phyloP scores from a whole-genome alignment of 2,329 filamentous ascomycete species.

The Fusarium virguliforme region DNA sequence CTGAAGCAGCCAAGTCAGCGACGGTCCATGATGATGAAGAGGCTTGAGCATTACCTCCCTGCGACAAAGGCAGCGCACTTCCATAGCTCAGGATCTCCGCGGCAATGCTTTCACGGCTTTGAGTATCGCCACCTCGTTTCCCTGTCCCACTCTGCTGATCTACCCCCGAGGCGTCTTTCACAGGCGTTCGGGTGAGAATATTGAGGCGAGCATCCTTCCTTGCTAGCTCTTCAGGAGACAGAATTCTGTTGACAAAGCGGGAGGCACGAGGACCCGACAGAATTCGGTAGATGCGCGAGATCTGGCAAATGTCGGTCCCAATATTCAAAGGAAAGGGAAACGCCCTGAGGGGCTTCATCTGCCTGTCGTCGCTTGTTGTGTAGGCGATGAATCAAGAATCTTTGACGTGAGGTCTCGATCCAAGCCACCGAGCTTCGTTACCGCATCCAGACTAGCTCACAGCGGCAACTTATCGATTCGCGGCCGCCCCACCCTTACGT shows the following conservation, averaged over 20 bases:
- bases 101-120: slow-evolving; percentile 12
- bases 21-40: not conserved
- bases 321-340: slow-evolving; percentile 79
- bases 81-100: slow-evolving; percentile 52
- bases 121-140: not conserved
- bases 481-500: slow-evolving; percentile 30
- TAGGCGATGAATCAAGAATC: slow-evolving; percentile 20
- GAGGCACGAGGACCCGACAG: slow-evolving; percentile 62
- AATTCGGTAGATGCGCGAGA: slow-evolving; percentile 75
- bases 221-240: slow-evolving; percentile 58
- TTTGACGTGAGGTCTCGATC: slow-evolving; percentile 7
- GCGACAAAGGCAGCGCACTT: slow-evolving; percentile 57
- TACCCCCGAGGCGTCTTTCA: not conserved
- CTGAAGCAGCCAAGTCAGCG: slow-evolving; percentile 54
- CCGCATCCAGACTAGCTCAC: slow-evolving; percentile 24
- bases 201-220: slow-evolving; percentile 46
- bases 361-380: slow-evolving; percentile 1
- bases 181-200: slow-evolving; percentile 22
- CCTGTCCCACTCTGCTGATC: not conserved
- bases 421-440: slow-evolving; percentile 3
- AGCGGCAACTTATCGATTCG: slow-evolving; percentile 52
- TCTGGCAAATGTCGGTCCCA: slow-evolving; percentile 84
- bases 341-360: slow-evolving; percentile 55
- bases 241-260: slow-evolving; percentile 66
- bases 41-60: slow-evolving; percentile 52